Percentiles rank a stretch among this genome's conserved stretches.
These are phyloP conservation scores for Paraconiothyrium brasiliense DNA, from an alignment of 2,329 filamentous ascomycete genomes.

Conservation along the genomic window DNA sequence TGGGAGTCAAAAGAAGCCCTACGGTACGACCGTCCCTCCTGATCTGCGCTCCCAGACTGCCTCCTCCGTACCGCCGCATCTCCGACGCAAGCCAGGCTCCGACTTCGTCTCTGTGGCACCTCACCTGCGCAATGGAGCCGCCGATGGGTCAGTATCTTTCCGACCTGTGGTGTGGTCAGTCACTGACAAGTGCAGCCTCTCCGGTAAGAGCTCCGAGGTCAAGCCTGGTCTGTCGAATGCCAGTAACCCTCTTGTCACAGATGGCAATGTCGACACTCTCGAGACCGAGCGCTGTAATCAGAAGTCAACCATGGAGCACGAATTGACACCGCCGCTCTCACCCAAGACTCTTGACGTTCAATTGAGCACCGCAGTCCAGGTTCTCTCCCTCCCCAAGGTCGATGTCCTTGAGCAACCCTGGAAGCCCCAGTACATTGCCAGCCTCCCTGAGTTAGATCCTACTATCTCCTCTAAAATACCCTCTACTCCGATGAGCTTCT, in stretches of 20 bases:
- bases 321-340: constrained; percentile 24
- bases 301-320: constrained; percentile 9
- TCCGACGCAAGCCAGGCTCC: constrained; percentile 8
- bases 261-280: constrained; percentile 31
- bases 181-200: constrained; percentile 9
- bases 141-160: constrained; percentile 19
- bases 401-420: constrained; percentile 28
- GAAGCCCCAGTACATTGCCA: constrained; percentile 49
- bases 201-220: not conserved
- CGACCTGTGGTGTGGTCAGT: not conserved
- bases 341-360: constrained; percentile 12
- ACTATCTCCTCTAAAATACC: constrained; percentile 32
- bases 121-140: constrained; percentile 22
- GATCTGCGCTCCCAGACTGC: constrained; percentile 14
- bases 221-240: not conserved
- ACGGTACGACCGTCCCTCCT: constrained; percentile 13
- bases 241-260: constrained; percentile 27
- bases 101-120: constrained; percentile 27
- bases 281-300: constrained; percentile 13
- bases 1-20: constrained; percentile 14
- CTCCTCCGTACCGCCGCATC: constrained; percentile 15
- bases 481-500: constrained; percentile 40
- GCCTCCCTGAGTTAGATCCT: constrained; percentile 34
- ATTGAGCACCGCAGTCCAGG: constrained; percentile 21
- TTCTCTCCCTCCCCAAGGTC: constrained; percentile 15